These are phyloP conservation scores for Pythium coloratum DNA, from an alignment of 352 stramenopile genomes.

Conservation along the genomic window DNA sequence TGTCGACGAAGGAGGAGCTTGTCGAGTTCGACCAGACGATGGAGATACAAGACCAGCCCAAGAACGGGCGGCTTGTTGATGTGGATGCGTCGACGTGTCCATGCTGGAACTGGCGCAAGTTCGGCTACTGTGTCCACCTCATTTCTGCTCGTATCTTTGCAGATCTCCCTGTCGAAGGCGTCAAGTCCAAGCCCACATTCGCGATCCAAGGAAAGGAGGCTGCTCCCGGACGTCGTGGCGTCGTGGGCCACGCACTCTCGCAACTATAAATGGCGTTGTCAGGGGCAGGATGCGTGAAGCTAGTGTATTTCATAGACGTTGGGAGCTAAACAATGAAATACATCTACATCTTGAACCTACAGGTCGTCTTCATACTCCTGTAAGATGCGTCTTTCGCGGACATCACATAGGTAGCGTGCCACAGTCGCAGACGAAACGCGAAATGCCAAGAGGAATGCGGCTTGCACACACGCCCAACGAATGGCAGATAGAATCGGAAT, in stretches of 20 bases:
- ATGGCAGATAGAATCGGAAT: background rate
- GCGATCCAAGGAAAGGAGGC: background rate
- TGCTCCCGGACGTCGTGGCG: background rate
- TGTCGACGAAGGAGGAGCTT: background rate
- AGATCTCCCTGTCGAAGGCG: background rate
- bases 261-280: no score
- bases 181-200: background rate
- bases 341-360: background rate
- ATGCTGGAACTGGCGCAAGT: background rate
- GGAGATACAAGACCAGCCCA: background rate
- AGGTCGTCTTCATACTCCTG: background rate
- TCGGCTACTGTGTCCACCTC: background rate
- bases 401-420: background rate
- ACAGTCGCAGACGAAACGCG: background rate
- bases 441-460: background rate
- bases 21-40: background rate
- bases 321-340: constrained; percentile 1
- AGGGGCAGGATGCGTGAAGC: no score
- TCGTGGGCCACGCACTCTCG: background rate
- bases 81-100: background rate
- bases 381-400: background rate
- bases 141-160: background rate
- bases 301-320: no score
- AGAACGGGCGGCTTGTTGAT: background rate
- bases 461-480: background rate